Percentiles rank a stretch among this genome's conserved stretches.
Evolutionary conservation across 2,329 filamentous ascomycete genomes (phyloP).

Genomic region (Diaporthe amygdali): DNA sequence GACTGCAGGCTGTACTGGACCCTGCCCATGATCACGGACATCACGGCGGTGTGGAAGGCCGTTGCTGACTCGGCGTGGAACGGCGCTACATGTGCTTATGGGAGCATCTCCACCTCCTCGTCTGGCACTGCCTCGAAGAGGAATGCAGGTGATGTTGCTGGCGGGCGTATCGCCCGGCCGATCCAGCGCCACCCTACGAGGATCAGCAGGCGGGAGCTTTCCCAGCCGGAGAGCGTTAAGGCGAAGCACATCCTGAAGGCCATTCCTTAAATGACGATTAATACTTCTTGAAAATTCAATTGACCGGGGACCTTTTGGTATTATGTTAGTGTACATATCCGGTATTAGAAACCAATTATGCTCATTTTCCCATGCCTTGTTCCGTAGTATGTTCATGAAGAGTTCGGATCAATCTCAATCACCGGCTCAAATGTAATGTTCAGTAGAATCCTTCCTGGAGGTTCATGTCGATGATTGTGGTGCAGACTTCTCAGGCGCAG

Average conservation of each 20-base stretch:
- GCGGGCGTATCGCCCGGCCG: background rate
- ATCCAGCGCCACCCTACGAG: background rate
- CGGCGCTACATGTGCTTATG: slow-evolving; percentile 45
- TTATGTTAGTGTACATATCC: slow-evolving; percentile 1
- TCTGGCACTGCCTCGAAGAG: background rate
- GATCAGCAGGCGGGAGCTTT: background rate
- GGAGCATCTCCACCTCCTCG: slow-evolving; percentile 32
- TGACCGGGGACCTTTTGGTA: background rate
- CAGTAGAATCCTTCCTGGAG: background rate
- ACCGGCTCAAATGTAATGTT: background rate
- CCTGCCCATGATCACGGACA: slow-evolving; percentile 51
- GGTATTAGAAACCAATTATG: background rate
- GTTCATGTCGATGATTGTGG: background rate
- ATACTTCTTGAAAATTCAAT: background rate
- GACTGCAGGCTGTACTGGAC: slow-evolving; percentile 60
- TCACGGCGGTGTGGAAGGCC: slow-evolving; percentile 52
- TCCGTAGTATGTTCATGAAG: too few relatives aligned
- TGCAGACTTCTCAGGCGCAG: background rate
- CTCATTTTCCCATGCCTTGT: background rate
- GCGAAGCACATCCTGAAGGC: slow-evolving; percentile 19
- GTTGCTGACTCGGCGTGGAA: slow-evolving; percentile 46
- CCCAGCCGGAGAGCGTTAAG: background rate
- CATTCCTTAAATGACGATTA: background rate
- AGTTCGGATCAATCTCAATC: background rate
- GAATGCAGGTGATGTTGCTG: background rate